These are phyloP conservation scores for Aureobasidium sp. DNA, from an alignment of 2,329 filamentous ascomycete species.

Conservation along the genomic window DNA sequence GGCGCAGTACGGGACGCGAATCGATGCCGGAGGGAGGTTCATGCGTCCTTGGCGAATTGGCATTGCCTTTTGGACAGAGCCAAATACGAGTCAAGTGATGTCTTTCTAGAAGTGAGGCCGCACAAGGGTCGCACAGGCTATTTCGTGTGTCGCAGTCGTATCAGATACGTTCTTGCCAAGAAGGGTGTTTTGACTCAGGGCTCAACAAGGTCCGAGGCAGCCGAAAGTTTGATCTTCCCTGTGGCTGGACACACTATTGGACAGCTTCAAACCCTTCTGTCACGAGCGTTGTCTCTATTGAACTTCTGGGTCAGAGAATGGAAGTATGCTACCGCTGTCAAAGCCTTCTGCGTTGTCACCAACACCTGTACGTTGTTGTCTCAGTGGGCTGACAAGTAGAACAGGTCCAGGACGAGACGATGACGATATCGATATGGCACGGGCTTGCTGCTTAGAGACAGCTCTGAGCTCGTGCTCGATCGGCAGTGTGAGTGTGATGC, in stretches of 20 bases:
- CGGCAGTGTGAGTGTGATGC: not conserved
- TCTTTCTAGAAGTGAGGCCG: not conserved
- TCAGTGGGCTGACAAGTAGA: not conserved
- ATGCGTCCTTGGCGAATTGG: constrained; percentile 9
- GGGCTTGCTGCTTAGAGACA: not conserved
- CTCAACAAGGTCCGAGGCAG: not conserved
- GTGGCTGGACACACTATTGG: constrained; percentile 3
- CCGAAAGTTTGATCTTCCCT: constrained; percentile 4
- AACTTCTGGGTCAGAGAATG: not conserved
- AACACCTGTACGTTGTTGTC: not conserved
- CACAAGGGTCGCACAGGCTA: constrained; percentile 2
- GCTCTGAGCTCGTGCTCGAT: not conserved
- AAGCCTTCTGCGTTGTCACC: not conserved
- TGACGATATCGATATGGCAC: not conserved
- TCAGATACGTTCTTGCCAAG: not conserved
- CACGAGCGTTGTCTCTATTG: constrained; percentile 8
- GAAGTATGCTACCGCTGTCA: not conserved
- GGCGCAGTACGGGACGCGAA: constrained; percentile 1
- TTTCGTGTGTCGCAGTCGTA: not conserved
- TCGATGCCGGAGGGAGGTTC: not conserved
- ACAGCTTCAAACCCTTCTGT: not conserved
- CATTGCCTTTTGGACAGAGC: not conserved
- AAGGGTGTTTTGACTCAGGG: not conserved
- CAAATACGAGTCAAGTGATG: not conserved
- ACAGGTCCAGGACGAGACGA: not conserved